These are phyloP conservation scores for Cyclostephanos invisitatus DNA, from an alignment of 108 stramenopile species.

Conservation along the genomic window DNA sequence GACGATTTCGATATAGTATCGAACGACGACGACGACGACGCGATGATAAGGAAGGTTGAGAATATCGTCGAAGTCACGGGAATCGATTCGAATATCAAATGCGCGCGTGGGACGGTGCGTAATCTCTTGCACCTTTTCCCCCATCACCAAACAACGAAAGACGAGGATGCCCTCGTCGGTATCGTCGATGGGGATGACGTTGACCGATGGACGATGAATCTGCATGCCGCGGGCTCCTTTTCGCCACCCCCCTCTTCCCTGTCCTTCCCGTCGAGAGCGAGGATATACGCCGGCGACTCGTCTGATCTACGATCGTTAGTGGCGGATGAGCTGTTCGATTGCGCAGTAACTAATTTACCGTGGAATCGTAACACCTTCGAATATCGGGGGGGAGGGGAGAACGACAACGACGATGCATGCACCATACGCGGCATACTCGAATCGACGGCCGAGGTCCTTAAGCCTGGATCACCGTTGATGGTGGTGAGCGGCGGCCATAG, in stretches of 20 bases:
- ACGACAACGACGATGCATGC: not conserved
- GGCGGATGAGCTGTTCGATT: slow-evolving; percentile 36
- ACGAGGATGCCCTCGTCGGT: not conserved
- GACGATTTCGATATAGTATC: too few species aligned
- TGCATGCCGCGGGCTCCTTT: too few species aligned
- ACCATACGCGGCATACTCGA: slow-evolving; percentile 19
- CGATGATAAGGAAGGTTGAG: too few species aligned
- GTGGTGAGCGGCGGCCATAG: slow-evolving; percentile 24
- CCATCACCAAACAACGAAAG: not conserved
- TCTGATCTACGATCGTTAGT: not conserved
- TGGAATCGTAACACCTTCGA: slow-evolving; percentile 57
- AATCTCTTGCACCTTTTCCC: slow-evolving; percentile 56
- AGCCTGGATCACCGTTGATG: slow-evolving; percentile 21
- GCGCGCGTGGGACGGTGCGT: slow-evolving; percentile 45
- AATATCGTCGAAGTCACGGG: slow-evolving; percentile 47
- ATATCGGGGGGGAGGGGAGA: not conserved
- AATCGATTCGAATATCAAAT: slow-evolving; percentile 59
- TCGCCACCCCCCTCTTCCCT: not conserved
- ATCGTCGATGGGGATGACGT: slow-evolving; percentile 1
- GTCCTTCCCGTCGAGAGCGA: slow-evolving; percentile 6
- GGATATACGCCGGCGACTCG: slow-evolving; percentile 15
- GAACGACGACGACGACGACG: too few species aligned
- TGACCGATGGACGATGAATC: slow-evolving; percentile 4
- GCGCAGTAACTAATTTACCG: slow-evolving; percentile 67
- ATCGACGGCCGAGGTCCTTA: slow-evolving; percentile 2